These are phyloP conservation scores for Fonsecaea erecta DNA, from an alignment of 2,329 filamentous ascomycete genomes.

Conservation along the genomic window DNA sequence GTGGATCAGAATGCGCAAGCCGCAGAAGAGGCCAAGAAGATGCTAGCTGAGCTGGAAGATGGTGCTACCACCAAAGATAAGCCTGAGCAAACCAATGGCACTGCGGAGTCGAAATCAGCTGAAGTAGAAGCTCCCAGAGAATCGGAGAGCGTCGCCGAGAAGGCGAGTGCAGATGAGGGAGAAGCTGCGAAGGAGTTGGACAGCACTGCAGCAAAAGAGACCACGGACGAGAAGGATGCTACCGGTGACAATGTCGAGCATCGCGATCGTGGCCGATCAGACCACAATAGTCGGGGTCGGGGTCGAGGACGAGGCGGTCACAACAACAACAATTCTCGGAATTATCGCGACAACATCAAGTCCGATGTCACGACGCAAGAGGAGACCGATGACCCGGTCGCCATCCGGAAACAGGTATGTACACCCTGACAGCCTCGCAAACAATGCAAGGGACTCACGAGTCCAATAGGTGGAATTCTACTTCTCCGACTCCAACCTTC, in stretches of 20 bases:
- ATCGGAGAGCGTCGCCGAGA: too few species aligned
- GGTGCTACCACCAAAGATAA: constrained; percentile 33
- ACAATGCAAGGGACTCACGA: background rate
- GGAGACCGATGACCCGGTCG: constrained; percentile 74
- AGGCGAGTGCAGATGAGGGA: constrained; percentile 46
- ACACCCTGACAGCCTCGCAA: background rate
- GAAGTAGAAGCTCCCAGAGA: too few species aligned
- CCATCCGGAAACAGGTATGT: constrained; percentile 80
- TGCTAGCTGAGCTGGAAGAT: constrained; percentile 52
- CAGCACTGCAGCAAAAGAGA: constrained; percentile 13
- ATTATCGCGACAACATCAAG: constrained; percentile 64
- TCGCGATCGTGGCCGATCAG: constrained; percentile 23
- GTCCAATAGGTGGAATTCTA: constrained; percentile 82
- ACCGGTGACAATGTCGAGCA: constrained; percentile 24
- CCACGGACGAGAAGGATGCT: constrained; percentile 32
- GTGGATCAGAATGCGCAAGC: constrained; percentile 47
- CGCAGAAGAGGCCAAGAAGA: constrained; percentile 53
- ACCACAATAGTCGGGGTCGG: constrained; percentile 6
- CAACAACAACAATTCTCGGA: constrained; percentile 31
- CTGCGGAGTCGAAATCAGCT: too few species aligned
- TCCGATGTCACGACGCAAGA: constrained; percentile 70
- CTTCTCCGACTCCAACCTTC: constrained; percentile 89
- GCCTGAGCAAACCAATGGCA: background rate
- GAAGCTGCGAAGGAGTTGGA: constrained; percentile 44
- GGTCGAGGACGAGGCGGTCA: constrained; percentile 18